Conservation (phyloP, 805 yeast genomes). For the Trichomonascus vanleenenianus region DNA sequence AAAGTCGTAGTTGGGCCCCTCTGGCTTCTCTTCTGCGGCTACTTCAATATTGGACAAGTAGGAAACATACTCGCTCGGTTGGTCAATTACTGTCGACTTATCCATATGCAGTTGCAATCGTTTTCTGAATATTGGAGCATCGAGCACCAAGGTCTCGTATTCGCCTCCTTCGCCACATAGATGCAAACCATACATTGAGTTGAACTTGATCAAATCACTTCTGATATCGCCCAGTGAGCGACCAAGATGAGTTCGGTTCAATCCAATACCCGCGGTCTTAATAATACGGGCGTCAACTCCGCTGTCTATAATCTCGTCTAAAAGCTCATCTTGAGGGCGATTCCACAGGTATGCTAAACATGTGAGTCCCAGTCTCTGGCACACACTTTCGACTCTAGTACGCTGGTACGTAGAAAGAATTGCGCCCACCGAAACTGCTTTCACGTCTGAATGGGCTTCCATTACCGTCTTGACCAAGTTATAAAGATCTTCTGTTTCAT, state of each 20-base stretch:
- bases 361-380: slow-evolving; percentile 60
- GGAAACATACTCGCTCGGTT: slow-evolving; percentile 59
- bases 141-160: slow-evolving; percentile 86
- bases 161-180: slow-evolving; percentile 99
- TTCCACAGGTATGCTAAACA: slow-evolving; percentile 86
- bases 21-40: slow-evolving; percentile 31
- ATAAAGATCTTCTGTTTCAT: slow-evolving; percentile 83
- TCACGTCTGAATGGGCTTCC: slow-evolving; percentile 54
- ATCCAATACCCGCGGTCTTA: slow-evolving; percentile 91
- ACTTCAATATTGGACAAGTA: slow-evolving; percentile 50
- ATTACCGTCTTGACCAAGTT: slow-evolving; percentile 43
- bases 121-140: slow-evolving; percentile 72
- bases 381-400: slow-evolving; percentile 87
- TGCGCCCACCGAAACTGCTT: slow-evolving; percentile 93
- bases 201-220: slow-evolving; percentile 47
- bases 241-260: slow-evolving; percentile 60
- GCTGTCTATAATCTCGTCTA: slow-evolving; percentile 72
- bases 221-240: slow-evolving; percentile 53
- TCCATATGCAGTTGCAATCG: slow-evolving; percentile 40
- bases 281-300: slow-evolving; percentile 72
- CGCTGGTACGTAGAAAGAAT: slow-evolving; percentile 93
- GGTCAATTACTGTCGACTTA: slow-evolving; percentile 35
- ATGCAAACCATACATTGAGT: slow-evolving; percentile 69
- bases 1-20: not conserved
- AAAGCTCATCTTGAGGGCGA: slow-evolving; percentile 66